phyloP scores from a whole-genome alignment of 768 basidiomycete genomes.

The Punctularia strigosozonata region DNA sequence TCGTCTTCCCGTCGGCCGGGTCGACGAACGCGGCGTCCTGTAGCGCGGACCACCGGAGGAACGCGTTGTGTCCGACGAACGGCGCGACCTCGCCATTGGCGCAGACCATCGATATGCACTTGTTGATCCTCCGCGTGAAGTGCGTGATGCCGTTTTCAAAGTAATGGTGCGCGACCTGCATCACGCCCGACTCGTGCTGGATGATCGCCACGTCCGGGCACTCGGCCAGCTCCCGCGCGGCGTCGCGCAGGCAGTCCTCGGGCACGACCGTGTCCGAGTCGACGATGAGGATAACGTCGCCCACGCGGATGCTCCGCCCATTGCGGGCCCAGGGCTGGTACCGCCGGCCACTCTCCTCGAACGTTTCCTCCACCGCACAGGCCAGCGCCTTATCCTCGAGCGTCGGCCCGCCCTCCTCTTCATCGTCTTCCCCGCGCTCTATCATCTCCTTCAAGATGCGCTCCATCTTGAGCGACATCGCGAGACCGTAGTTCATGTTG shows the following conservation, averaged over 20 bases:
- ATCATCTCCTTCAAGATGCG: conserved; percentile 37
- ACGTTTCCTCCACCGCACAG: conserved; percentile 65
- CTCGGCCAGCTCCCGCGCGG: conserved; percentile 73
- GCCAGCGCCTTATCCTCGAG: conserved; percentile 67
- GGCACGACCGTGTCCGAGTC: conserved; percentile 77
- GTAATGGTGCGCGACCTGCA: conserved; percentile 84
- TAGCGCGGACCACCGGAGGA: conserved; percentile 83
- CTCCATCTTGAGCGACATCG: conserved; percentile 53
- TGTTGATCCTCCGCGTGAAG: conserved; percentile 83
- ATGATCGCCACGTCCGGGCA: conserved; percentile 82
- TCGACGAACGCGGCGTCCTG: conserved; percentile 79
- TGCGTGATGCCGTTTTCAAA: conserved; percentile 89
- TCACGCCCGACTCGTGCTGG: conserved; percentile 83
- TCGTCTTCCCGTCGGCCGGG: conserved; percentile 45
- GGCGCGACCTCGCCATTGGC: conserved; percentile 78
- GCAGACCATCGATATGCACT: conserved; percentile 66
- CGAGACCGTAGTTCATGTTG: conserved; percentile 81
- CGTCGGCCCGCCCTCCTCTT: too few species aligned
- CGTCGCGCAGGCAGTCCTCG: conserved; percentile 79
- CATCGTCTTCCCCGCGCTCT: conserved; percentile 20
- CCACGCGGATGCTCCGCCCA: conserved; percentile 61
- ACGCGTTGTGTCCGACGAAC: conserved; percentile 83
- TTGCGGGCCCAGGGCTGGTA: conserved; percentile 74
- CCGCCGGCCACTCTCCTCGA: conserved; percentile 38
- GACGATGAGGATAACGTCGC: conserved; percentile 70